Base-by-base conservation (phyloP, 176 grass and related monocot species). In the Paspalum notatum region DNA sequence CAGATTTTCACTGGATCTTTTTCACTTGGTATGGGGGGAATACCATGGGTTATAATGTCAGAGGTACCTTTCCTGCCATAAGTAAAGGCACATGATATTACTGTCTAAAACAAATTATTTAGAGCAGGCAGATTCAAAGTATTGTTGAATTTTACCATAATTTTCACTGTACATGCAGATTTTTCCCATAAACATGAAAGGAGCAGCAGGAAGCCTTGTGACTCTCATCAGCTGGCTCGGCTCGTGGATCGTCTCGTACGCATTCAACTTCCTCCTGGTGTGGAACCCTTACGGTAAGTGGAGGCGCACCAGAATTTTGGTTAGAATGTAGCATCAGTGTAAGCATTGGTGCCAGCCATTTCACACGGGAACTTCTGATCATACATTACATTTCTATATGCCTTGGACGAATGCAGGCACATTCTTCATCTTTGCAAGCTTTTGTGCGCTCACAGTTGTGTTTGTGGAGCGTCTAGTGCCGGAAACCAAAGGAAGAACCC, bases 11-110 rank as follows among this genome's bases (percentile, higher is more conserved):
- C 52, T 26, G 91, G 94, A 68, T 97, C 94, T 14, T 97, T 93
- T 69, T 97, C 94, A 39, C 69, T 97, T 22, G 94, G 94, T n/a
- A 93, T 97, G 94, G 91, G 91, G 0, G 88, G 77, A 66, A 93
- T 97, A 68, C 94, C 94, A 54, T 97, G 94, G 94, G 91, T 97
- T 57, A 93, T 93, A 82, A 93, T 97, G 94, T 97, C 91, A 61
- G 91, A 97, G 94, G 94, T 93, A 79, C 55, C 8, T 40, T 66
- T 20, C 18, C 22, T 78, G 7, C n/a, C 21, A 51, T 65, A 32
- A 73, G n/a, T 58, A 75, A 72, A 26, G 12, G 45, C 8, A 63
- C 11, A 62, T 20, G 21, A n/a, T 13, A 68, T 84, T 63, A 49
- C 11, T 62, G 76, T 20, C 4, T 22, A 46, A 7, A 25, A 12